Evolutionary conservation across 2,329 filamentous ascomycete species (phyloP), one percentile per base, ranked within the genome.

Genomic region (Monilinia vaccinii-corymbosi): DNA sequence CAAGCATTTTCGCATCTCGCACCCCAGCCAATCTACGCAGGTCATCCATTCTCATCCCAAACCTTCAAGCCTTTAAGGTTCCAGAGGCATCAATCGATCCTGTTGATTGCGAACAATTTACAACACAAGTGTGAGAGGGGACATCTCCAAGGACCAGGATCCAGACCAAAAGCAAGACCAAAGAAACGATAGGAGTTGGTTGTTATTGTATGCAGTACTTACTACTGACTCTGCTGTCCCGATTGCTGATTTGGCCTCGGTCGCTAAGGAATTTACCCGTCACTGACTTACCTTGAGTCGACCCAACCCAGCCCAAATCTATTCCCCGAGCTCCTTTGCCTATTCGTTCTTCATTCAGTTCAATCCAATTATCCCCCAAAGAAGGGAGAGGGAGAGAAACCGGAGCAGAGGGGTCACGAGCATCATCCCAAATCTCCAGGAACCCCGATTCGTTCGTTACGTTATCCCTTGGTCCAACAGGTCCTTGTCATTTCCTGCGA

Each of bases 231-330:
- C n/a, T n/a, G n/a, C n/a, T n/a, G n/a, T n/a, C n/a, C n/a, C n/a
- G n/a, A n/a, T n/a, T n/a, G 32, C 38, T 48, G 42, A 40, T 46
- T 51, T 46, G 56, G 58, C 55, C 49, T 60, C 53, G 56, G 62
- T 64, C 64, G 62, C 61, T 66, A 66, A 63, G 58, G 58, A 64
- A 61, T 62, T 63, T 47, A 46, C 48, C 55, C 34, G 16, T 40
- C 46, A 47, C 53, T 31, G 16, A 18, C 34, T 38, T 44, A 9
- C n/a, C 50, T 18, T n/a, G n/a, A n/a, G n/a, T n/a, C n/a, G 23
- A 31, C 50, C 36, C 14, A 31, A 53, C 28, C 32, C 38, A 10
- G 21, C 14, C 50, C n/a, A n/a, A n/a, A 36, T 53, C 36, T 53
- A 23, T 46, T 56, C 40, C 51, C 23, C 25, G 28, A 31, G 25